Conservation (phyloP, 2,329 filamentous ascomycete species). For the Nigrospora sphaerica region DNA sequence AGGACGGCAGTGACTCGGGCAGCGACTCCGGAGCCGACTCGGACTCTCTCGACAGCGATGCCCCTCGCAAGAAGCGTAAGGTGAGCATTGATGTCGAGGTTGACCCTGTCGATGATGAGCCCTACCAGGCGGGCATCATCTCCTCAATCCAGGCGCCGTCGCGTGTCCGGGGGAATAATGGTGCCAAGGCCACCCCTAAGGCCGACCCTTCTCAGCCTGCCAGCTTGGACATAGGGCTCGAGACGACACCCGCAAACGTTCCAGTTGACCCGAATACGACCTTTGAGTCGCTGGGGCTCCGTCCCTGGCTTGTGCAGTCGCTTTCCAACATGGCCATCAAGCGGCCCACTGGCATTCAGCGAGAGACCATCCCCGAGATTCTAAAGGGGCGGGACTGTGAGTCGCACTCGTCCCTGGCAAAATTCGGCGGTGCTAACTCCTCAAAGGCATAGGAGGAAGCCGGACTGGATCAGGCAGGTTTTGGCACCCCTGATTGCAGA, state of each 20-base stretch:
- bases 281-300: constrained; percentile 67
- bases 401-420: neutral
- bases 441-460: constrained; percentile 68
- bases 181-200: constrained; percentile 8
- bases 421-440: too few relatives aligned
- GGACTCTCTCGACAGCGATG: constrained; percentile 36
- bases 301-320: constrained; percentile 83
- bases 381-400: constrained; percentile 77
- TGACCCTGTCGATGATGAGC: constrained; percentile 25
- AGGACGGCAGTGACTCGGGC: constrained; percentile 6
- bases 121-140: constrained; percentile 24
- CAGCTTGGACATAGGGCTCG: constrained; percentile 4
- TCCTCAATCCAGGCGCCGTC: constrained; percentile 45
- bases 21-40: constrained; percentile 27
- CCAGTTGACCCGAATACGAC: constrained; percentile 51
- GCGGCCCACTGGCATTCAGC: constrained; percentile 86
- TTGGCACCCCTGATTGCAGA: too few relatives aligned
- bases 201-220: constrained; percentile 17
- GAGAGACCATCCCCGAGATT: constrained; percentile 87
- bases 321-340: constrained; percentile 73
- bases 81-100: constrained; percentile 15
- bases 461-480: constrained; percentile 65
- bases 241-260: constrained; percentile 23
- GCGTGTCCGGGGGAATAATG: constrained; percentile 36
- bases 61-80: constrained; percentile 28